Evolutionary conservation across 1,284 basidiomycete genomes (phyloP).

Genomic region (Fistulina hepatica): DNA sequence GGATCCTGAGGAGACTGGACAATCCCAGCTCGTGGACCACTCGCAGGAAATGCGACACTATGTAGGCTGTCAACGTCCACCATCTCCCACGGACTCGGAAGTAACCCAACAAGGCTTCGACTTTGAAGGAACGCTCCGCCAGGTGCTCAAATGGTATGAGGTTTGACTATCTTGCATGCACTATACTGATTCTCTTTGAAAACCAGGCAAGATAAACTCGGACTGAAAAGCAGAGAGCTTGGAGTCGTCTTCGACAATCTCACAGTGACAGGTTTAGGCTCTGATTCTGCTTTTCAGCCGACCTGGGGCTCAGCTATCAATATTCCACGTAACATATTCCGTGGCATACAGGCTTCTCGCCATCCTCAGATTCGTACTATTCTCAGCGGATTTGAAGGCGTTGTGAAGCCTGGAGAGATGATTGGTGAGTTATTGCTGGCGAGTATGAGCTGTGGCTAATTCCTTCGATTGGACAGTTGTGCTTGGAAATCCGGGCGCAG

Average conservation of each 20-base stretch:
- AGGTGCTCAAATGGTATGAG: too few species aligned
- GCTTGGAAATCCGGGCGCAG: slow-evolving; percentile 75
- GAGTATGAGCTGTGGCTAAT: not conserved
- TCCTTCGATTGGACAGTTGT: slow-evolving; percentile 31
- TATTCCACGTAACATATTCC: slow-evolving; percentile 25
- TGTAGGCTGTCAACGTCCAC: too few species aligned
- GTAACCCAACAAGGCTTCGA: slow-evolving; percentile 32
- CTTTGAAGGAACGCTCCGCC: slow-evolving; percentile 32
- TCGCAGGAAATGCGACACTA: too few species aligned
- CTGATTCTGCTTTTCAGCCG: slow-evolving; percentile 30
- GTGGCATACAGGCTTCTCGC: slow-evolving; percentile 23
- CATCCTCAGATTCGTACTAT: slow-evolving; percentile 36
- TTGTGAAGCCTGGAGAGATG: slow-evolving; percentile 56
- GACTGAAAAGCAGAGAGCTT: slow-evolving; percentile 33
- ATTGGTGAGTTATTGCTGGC: slow-evolving; percentile 42
- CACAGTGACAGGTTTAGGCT: slow-evolving; percentile 36
- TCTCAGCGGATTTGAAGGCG: slow-evolving; percentile 44
- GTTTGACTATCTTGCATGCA: too few species aligned
- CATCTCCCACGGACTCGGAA: too few species aligned
- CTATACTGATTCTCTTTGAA: too few species aligned
- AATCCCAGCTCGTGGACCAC: too few species aligned
- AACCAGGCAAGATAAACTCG: slow-evolving; percentile 34
- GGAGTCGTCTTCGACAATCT: slow-evolving; percentile 41
- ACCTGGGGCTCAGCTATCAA: slow-evolving; percentile 34
- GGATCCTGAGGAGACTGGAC: too few species aligned